These are phyloP conservation scores for Kodamaea nitidulidarum DNA, from an alignment of 805 yeast genomes.

Conservation along the genomic window DNA sequence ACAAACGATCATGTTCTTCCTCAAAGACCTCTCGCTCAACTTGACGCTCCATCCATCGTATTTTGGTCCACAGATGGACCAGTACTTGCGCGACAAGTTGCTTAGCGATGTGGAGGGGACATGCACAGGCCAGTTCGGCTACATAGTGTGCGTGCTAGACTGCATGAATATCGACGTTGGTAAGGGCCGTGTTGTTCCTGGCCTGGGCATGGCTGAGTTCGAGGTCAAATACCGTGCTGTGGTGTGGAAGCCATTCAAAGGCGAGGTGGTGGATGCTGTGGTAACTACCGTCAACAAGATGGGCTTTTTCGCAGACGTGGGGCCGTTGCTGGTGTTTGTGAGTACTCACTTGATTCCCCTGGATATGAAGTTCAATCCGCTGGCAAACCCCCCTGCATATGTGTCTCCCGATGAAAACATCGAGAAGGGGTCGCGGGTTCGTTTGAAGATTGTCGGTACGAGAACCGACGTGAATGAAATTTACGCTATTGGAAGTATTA, in stretches of 20 bases:
- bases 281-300: conserved; percentile 90
- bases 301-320: conserved; percentile 98
- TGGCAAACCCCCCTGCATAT: conserved; percentile 97
- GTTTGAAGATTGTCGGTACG: conserved; percentile 95
- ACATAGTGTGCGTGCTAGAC: conserved; percentile 92
- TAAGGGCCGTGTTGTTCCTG: conserved; percentile 85
- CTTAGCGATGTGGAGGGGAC: conserved; percentile 97
- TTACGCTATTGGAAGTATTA: conserved; percentile 95
- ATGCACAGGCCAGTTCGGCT: conserved; percentile 98
- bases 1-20: conserved; percentile 33
- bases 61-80: conserved; percentile 97
- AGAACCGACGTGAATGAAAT: conserved; percentile 96
- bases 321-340: conserved; percentile 91
- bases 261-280: conserved; percentile 96
- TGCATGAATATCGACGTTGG: conserved; percentile 94
- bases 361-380: conserved; percentile 89
- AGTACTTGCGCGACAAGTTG: conserved; percentile 81
- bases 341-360: conserved; percentile 92
- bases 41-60: conserved; percentile 95
- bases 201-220: conserved; percentile 92
- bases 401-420: conserved; percentile 92
- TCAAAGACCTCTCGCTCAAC: conserved; percentile 85
- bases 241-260: conserved; percentile 98
- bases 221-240: conserved; percentile 95
- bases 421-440: conserved; percentile 87